Evolutionary conservation across 2,329 filamentous ascomycete genomes (phyloP).

Genomic region (Apiospora koreana): DNA sequence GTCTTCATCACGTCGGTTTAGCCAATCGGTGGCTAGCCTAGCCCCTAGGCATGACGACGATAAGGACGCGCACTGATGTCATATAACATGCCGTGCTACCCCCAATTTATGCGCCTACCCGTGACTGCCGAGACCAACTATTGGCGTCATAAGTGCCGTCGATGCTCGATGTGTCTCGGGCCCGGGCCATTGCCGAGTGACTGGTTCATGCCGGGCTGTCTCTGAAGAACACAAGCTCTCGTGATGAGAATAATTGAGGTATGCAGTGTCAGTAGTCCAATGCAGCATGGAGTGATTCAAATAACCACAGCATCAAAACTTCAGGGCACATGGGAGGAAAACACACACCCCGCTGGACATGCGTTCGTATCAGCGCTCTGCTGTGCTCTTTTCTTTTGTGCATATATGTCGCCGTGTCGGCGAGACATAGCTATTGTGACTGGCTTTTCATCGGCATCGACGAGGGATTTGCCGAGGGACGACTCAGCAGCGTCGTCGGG

Average conservation of each 20-base stretch:
- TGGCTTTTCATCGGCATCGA: neutral
- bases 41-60: neutral
- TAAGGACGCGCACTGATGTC: neutral
- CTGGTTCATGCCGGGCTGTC: neutral
- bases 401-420: neutral
- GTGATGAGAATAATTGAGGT: neutral
- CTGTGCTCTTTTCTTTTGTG: neutral
- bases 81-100: neutral
- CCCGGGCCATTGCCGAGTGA: neutral
- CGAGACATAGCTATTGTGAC: neutral
- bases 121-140: neutral
- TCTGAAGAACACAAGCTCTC: neutral
- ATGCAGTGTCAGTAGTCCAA: neutral
- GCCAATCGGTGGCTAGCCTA: neutral
- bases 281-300: neutral
- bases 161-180: neutral
- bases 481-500: neutral
- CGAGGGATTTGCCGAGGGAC: neutral
- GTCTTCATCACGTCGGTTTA: neutral
- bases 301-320: neutral
- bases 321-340: neutral
- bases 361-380: conserved; percentile 1
- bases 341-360: neutral
- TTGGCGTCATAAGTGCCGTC: neutral
- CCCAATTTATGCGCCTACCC: neutral